Base-by-base conservation (phyloP, 1,139 yeast genomes). In the Taphrina confusa region DNA sequence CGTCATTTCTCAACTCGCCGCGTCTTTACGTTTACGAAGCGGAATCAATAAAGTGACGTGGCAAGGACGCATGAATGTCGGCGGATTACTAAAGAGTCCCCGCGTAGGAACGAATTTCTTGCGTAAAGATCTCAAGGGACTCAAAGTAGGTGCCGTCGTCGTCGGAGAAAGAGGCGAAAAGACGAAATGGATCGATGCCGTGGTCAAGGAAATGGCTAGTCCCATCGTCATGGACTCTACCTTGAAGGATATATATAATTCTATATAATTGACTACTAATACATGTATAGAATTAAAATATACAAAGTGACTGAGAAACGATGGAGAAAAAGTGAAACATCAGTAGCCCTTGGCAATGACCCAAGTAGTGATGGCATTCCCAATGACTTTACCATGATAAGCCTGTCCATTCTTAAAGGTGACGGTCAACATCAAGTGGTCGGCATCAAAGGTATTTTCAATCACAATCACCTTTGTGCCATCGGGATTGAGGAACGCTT, bases 191-290 rank as follows among this genome's bases (percentile, higher is more conserved):
- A 30, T 45, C 34, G 50, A 45, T 25, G 30, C 25, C 31, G 50
- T 45, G n/a, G 50, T 45, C 37, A 45, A 45, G 23, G 37, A 45
- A 4, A 45, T 45, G 34, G 37, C 25, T 4, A 45, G 50, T 45
- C 50, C 50, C 2, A 30, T 45, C 50, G 20, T 14, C 30, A 27
- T 45, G 50, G 37, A 45, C 30, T 45, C 50, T 3, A 45, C 50
- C 31, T 25, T 45, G 33, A 28, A 16, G 23, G 50, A 45, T 18
- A 28, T 45, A 14, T 45, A 45, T 37, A n/a, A 28, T 4, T 45
- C 50, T n/a, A 23, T 27, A n/a, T 5, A 20, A 20, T 40, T 8
- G 20, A 12, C 40, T 8, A 11, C 6, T 8, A 11, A 28, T 28
- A 11, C 9, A 28, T 28, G 33, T 8, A 8, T 28, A 28, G 11